A percentile compares a stretch with the other conserved stretches of the same genome.
phyloP scores from a whole-genome alignment of 176 grass and related monocot species.

The Oryza nivara region DNA sequence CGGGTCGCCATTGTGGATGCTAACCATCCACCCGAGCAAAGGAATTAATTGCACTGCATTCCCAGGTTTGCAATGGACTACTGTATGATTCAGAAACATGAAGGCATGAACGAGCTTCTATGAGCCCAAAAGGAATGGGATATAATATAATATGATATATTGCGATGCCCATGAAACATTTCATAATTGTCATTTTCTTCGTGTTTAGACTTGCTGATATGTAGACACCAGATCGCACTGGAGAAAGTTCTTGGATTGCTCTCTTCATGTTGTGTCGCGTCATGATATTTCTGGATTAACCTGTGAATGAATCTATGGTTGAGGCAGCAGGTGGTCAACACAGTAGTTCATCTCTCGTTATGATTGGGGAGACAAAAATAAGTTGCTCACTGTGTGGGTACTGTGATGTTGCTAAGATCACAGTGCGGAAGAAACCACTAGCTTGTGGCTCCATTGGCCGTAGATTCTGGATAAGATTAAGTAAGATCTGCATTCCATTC shows the following conservation, averaged over 20 bases:
- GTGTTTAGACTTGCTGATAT: background rate
- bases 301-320: background rate
- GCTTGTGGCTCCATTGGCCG: background rate
- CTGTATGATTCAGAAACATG: constrained; percentile 20
- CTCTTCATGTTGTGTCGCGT: background rate
- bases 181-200: constrained; percentile 9
- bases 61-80: constrained; percentile 5
- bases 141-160: background rate
- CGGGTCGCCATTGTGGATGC: background rate
- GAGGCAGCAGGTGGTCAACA: background rate
- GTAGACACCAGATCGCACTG: constrained; percentile 30
- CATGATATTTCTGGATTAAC: constrained; percentile 10
- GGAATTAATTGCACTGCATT: background rate
- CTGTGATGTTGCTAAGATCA: background rate
- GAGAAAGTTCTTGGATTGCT: background rate
- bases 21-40: background rate
- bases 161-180: background rate
- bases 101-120: background rate
- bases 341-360: background rate
- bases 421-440: constrained; percentile 17
- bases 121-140: background rate
- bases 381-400: background rate
- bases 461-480: background rate
- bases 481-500: background rate
- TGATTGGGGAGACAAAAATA: background rate